phyloP scores from a whole-genome alignment of 768 basidiomycete genomes.

The Lactarius quietus region DNA sequence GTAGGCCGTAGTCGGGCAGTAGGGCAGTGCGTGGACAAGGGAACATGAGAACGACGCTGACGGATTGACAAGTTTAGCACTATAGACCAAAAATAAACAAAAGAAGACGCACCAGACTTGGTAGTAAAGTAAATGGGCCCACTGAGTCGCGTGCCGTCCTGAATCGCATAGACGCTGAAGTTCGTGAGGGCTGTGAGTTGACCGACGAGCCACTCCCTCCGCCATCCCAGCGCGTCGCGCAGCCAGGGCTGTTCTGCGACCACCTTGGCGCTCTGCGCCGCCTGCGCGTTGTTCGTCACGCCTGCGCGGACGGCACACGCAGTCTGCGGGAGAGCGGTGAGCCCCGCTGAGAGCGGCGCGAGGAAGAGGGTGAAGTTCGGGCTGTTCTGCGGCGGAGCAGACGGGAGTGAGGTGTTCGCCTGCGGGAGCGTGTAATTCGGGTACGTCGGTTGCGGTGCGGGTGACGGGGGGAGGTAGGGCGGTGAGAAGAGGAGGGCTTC shows the following conservation, averaged over 20 bases:
- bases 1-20: constrained; percentile 68
- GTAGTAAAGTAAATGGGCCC: constrained; percentile 71
- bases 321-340: constrained; percentile 48
- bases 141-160: constrained; percentile 53
- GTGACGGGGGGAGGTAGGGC: constrained; percentile 39
- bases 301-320: constrained; percentile 50
- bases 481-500: constrained; percentile 73
- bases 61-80: not conserved
- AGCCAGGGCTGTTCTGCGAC: constrained; percentile 53
- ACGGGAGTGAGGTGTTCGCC: constrained; percentile 48
- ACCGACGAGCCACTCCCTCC: constrained; percentile 63
- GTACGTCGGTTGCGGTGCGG: constrained; percentile 43
- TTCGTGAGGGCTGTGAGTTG: constrained; percentile 64
- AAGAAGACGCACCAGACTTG: constrained; percentile 46
- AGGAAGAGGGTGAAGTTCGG: constrained; percentile 57
- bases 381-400: constrained; percentile 35
- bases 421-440: constrained; percentile 75
- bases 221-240: constrained; percentile 54
- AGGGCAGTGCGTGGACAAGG: constrained; percentile 66
- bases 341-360: constrained; percentile 43
- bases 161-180: constrained; percentile 70
- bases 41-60: constrained; percentile 66
- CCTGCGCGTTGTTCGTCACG: constrained; percentile 27
- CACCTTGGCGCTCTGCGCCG: constrained; percentile 27
- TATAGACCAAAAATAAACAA: not conserved